phyloP scores from a whole-genome alignment of 2,329 filamentous ascomycete species.

The Pestalotiopsis sp. region DNA sequence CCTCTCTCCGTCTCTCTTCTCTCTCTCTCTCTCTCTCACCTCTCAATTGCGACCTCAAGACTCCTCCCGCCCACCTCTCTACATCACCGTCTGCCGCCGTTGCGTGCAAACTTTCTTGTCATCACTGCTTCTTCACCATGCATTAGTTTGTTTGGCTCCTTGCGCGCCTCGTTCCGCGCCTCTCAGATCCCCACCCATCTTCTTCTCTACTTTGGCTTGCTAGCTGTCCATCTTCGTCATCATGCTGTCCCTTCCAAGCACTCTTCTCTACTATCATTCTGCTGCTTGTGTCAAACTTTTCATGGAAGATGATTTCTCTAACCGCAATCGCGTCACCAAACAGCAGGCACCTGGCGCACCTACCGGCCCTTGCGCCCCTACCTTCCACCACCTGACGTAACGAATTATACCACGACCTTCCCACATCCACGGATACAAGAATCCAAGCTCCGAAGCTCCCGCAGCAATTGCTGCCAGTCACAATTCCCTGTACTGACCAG shows the following conservation, averaged over 20 bases:
- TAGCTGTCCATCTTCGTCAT: constrained; percentile 9
- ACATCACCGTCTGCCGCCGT: constrained; percentile 1
- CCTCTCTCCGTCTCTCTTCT: not conserved
- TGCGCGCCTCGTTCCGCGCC: constrained; percentile 30
- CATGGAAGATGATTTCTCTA: constrained; percentile 55
- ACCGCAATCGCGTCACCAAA: constrained; percentile 56
- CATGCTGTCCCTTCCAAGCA: not conserved
- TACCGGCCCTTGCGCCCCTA: constrained; percentile 12
- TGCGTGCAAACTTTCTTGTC: constrained; percentile 23
- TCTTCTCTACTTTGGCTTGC: constrained; percentile 32
- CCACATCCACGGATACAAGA: constrained; percentile 3
- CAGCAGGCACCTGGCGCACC: constrained; percentile 41
- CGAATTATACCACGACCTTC: constrained; percentile 12
- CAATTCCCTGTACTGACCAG: too few relatives aligned
- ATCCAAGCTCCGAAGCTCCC: not conserved
- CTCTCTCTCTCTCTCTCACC: not conserved
- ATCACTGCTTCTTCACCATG: constrained; percentile 23
- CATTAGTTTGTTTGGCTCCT: constrained; percentile 31
- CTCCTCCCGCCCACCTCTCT: constrained; percentile 13
- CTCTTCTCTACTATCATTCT: constrained; percentile 16
- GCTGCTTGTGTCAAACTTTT: constrained; percentile 21
- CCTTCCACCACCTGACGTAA: constrained; percentile 30
- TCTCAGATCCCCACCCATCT: constrained; percentile 23
- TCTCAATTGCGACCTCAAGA: constrained; percentile 4
- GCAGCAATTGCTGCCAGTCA: not conserved